Percentiles rank a stretch among this genome's conserved stretches.
These are phyloP conservation scores for Pythium coloratum DNA, from an alignment of 352 stramenopile genomes.

Conservation along the genomic window DNA sequence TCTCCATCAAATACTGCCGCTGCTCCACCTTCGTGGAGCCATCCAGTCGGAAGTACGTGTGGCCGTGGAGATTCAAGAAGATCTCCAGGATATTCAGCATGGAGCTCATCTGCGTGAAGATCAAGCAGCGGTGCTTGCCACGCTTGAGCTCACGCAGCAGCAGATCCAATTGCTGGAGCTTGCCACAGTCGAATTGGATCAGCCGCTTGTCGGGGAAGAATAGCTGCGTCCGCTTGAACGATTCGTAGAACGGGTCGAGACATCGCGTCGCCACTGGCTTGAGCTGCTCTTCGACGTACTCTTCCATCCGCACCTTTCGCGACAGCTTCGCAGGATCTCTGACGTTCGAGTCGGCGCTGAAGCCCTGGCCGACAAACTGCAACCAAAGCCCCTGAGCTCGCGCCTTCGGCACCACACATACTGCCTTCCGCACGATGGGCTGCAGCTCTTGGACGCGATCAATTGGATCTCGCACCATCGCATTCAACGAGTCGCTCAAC, in stretches of 20 bases:
- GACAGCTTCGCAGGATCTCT: conserved; percentile 33
- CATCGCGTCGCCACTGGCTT: conserved; percentile 38
- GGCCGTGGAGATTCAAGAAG: conserved; percentile 97
- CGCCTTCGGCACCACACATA: conserved; percentile 78
- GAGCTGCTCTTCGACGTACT: conserved; percentile 24
- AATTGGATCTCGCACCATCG: conserved; percentile 48
- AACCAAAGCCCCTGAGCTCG: conserved; percentile 42
- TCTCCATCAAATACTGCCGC: conserved; percentile 97
- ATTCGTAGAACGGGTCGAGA: conserved; percentile 50
- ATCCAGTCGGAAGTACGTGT: conserved; percentile 98
- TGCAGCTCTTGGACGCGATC: conserved; percentile 45
- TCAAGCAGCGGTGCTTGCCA: conserved; percentile 93
- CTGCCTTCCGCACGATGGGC: conserved; percentile 53
- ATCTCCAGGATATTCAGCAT: conserved; percentile 99
- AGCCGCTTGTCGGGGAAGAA: conserved; percentile 97
- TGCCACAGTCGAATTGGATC: conserved; percentile 97
- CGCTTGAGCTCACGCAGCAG: conserved; percentile 97
- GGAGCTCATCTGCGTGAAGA: conserved; percentile 98
- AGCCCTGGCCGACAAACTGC: conserved; percentile 42
- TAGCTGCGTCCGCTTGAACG: conserved; percentile 83
- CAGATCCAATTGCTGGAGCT: conserved; percentile 84
- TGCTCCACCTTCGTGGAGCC: conserved; percentile 95
- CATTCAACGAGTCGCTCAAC: conserved; percentile 38
- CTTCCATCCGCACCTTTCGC: conserved; percentile 28
- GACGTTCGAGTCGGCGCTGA: conserved; percentile 23